These are phyloP conservation scores for Phytopythium montanum DNA, from an alignment of 352 stramenopile genomes.

Conservation along the genomic window DNA sequence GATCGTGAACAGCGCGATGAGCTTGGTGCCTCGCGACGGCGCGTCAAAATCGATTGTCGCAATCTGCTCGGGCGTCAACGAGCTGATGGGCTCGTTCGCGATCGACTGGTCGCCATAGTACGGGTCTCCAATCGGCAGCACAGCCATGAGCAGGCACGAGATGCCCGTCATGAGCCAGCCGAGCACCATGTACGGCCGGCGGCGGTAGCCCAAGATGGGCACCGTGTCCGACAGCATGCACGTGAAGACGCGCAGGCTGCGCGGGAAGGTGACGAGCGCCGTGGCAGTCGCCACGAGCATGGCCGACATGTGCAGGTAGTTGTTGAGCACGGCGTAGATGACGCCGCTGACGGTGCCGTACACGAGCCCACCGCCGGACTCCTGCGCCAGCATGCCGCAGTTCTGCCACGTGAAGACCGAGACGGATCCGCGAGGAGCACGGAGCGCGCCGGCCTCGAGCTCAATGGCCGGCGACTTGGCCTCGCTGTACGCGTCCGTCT, in stretches of 20 bases:
- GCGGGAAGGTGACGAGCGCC: constrained; percentile 46
- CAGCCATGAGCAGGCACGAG: constrained; percentile 40
- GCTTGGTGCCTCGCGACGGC: constrained; percentile 38
- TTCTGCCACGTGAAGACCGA: constrained; percentile 40
- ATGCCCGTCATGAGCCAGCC: constrained; percentile 48
- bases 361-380: constrained; percentile 38
- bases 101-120: constrained; percentile 45
- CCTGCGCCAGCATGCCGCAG: constrained; percentile 44
- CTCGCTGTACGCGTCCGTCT: constrained; percentile 24
- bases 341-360: constrained; percentile 40
- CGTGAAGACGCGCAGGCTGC: constrained; percentile 54
- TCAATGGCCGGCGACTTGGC: constrained; percentile 22
- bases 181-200: constrained; percentile 79
- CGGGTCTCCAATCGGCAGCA: constrained; percentile 37
- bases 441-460: constrained; percentile 32
- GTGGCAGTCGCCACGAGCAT: constrained; percentile 42
- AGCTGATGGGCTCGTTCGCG: constrained; percentile 18
- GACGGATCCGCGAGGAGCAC: constrained; percentile 24
- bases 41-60: constrained; percentile 40
- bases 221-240: constrained; percentile 74
- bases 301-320: constrained; percentile 60
- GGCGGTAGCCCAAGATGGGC: constrained; percentile 75
- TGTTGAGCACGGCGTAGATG: constrained; percentile 60
- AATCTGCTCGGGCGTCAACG: constrained; percentile 28
- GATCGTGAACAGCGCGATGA: constrained; percentile 66